A percentile compares a stretch with the other conserved stretches of the same genome.
These are phyloP conservation scores for Elaeagnus macrophylla DNA, from an alignment of 306 rosid genomes.

Conservation along the genomic window DNA sequence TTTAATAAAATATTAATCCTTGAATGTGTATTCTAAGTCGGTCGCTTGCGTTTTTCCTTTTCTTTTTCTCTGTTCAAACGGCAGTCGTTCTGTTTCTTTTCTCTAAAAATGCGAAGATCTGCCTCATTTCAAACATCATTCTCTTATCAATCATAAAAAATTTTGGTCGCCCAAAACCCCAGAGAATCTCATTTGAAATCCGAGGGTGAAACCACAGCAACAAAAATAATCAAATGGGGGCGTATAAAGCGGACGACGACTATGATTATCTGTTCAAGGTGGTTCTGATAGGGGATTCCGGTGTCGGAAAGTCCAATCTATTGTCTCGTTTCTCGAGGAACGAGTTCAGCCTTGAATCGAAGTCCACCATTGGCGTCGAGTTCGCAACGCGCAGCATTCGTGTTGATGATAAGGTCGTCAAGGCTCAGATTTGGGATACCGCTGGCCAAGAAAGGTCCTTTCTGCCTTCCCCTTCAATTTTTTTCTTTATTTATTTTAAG, in stretches of 20 bases:
- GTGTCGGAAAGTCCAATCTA: conserved; percentile 75
- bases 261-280: conserved; percentile 77
- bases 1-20: too few relatives aligned
- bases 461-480: background rate
- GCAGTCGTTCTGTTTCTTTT: too few relatives aligned
- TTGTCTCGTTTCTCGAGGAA: conserved; percentile 72
- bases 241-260: conserved; percentile 71
- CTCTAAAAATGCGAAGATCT: too few relatives aligned
- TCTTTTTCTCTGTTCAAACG: too few relatives aligned
- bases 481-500: too few relatives aligned
- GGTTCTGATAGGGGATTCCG: conserved; percentile 81
- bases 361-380: conserved; percentile 80
- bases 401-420: conserved; percentile 73
- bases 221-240: conserved; percentile 36
- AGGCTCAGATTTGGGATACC: conserved; percentile 93
- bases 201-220: background rate
- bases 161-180: too few relatives aligned
- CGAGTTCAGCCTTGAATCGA: conserved; percentile 71
- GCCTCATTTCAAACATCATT: too few relatives aligned
- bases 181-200: too few relatives aligned
- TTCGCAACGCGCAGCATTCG: conserved; percentile 76
- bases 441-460: conserved; percentile 79
- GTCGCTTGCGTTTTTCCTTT: too few relatives aligned
- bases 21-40: too few relatives aligned
- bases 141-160: too few relatives aligned